Evolutionary conservation across 2,329 filamentous ascomycete species (phyloP), one percentile per base, ranked within the genome.

Genomic region (Neoscytalidium dimidiatum): DNA sequence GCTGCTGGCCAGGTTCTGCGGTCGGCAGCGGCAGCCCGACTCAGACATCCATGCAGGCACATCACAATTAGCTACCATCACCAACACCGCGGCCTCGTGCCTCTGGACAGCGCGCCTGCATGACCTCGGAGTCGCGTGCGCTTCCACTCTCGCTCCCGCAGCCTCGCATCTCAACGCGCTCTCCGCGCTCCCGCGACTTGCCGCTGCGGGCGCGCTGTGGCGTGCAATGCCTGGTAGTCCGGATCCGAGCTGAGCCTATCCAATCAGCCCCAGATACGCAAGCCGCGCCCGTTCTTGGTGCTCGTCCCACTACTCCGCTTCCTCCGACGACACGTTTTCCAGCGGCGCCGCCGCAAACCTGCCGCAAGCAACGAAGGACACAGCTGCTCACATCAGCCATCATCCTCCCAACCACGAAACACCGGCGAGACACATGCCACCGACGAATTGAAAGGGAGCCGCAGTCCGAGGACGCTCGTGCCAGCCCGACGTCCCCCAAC

Each of bases 281-380:
- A 58, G 56, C 56, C 56, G 38, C 49, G 35, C 17, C 49, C 49
- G 49, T 52, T 52, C 49, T 52, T 52, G 49, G 49, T 52, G 28
- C 49, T 33, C 28, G 49, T 52, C 26, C 53, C 56, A 60, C 56
- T 46, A 46, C 56, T 60, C 56, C 56, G 56, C 41, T 60, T 60
- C 56, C 56, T 60, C 43, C 56, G 41, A 60, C 56, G 56, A 60
- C 56, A 60, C 56, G 56, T 60, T 60, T 60, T 60, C 49, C 56
- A 58, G 53, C 53, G 53, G 35, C 35, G 53, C 53, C 53, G 53
- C 53, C 52, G 52, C 31, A 56, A 31, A n/a, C n/a, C n/a, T 23
- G 56, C 58, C 46, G 43, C 33, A 62, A 44, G 61, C 61, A 41
- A 41, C 49, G 56, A 38, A 31, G 38, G 43, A 48, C 38, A 31